phyloP scores from a whole-genome alignment of 2,329 filamentous ascomycete species.

The Pseudomassariella vexata region DNA sequence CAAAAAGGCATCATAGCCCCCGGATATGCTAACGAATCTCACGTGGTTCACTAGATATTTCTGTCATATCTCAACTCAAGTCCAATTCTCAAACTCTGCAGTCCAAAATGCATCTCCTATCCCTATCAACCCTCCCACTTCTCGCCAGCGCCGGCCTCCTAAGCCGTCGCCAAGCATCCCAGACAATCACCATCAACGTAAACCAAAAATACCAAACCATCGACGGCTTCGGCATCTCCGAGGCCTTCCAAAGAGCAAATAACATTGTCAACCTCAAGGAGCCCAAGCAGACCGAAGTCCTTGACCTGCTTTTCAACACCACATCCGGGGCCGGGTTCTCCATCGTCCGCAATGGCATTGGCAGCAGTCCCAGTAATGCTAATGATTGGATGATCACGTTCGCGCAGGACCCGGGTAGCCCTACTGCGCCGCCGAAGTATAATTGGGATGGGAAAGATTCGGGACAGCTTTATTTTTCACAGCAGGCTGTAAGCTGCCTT shows the following conservation, averaged over 20 bases:
- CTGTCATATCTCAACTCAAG: too few relatives aligned
- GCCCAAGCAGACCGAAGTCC: constrained; percentile 23
- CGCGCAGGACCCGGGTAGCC: constrained; percentile 6
- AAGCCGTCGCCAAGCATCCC: neutral
- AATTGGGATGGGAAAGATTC: constrained; percentile 9
- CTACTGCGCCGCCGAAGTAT: constrained; percentile 5
- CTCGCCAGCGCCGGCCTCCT: too few relatives aligned
- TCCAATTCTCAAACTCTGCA: too few relatives aligned
- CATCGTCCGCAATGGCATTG: constrained; percentile 30
- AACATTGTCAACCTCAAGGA: constrained; percentile 14
- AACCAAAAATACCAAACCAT: constrained; percentile 29
- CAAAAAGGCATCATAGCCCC: too few relatives aligned
- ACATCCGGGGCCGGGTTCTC: constrained; percentile 27
- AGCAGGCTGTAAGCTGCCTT: constrained; percentile 8
- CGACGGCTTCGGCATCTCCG: constrained; percentile 34
- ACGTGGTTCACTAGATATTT: too few relatives aligned
- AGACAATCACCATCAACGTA: constrained; percentile 5
- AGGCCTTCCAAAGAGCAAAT: constrained; percentile 35
- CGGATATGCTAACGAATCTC: too few relatives aligned
- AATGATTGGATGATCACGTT: constrained; percentile 17
- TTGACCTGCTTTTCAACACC: constrained; percentile 28
- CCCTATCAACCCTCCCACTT: too few relatives aligned
- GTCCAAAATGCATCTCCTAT: too few relatives aligned
- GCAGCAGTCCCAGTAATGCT: constrained; percentile 23
- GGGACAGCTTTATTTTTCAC: constrained; percentile 7